Base-by-base conservation (phyloP, 129 eudicot genomes). In the Flaveria ramosissima region DNA sequence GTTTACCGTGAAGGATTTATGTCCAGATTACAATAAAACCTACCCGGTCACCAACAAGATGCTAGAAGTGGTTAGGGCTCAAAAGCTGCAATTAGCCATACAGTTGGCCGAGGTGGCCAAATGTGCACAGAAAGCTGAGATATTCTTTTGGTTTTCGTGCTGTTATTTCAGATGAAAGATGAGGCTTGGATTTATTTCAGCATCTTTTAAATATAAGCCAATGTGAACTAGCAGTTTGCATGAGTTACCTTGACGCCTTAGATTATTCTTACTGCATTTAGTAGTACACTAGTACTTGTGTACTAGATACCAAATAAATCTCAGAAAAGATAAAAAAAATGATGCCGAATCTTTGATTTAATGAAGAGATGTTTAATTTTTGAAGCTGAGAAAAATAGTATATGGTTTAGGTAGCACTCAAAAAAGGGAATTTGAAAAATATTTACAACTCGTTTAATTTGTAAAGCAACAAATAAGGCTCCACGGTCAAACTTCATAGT, bases 11-110 rank as follows among this genome's bases (percentile, higher is more conserved):
- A 71, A 63, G 3, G 62, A 72, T 36, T 19, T 21, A 51, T 48
- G 12, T 36, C 30, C 21, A 64, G 64, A 69, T 53, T 64, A 12
- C 30, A 70, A 71, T 71, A 72, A 79, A 62, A 42, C 19, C 0
- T 30, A 30, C 36, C 61, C 43, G 14, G 60, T 68, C 75, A 36
- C 82, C 77, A 51, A 79, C 70, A 71, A 64, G 42, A 80, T 41
- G 68, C 61, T 52, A 50, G 23, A 50, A 52, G 21, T n/a, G 57
- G 67, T 24, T 50, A 48, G 43, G 20, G 60, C 50, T 71, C 4
- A 75, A 59, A 68, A 67, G 82, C 67, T 13, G 68, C 68, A 42
- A 10, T 66, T 19, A 43, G 60, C 36, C 27, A 15, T 19, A 56
- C 75, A 6, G 62, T 56, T 13, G 15, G 67, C 67, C 3, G 77